phyloP scores from a whole-genome alignment of 2,329 filamentous ascomycete genomes.

The Clonostachys chloroleuca region DNA sequence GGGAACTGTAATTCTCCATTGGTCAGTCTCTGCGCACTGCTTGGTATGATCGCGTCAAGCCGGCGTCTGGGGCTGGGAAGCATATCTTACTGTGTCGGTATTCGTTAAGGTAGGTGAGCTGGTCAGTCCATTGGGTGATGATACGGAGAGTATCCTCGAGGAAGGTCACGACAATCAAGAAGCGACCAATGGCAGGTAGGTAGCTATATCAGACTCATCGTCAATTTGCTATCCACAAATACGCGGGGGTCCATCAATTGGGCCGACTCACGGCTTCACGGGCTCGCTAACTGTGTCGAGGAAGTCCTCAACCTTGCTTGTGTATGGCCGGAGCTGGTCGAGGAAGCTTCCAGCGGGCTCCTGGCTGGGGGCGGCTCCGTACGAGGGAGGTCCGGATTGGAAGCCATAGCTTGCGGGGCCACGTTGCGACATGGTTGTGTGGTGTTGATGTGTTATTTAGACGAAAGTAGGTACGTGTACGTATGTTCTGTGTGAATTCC shows the following conservation, averaged over 20 bases:
- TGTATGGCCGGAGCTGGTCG: conserved; percentile 88
- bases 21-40: neutral
- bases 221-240: neutral
- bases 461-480: neutral
- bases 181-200: conserved; percentile 90
- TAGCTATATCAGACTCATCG: conserved; percentile 52
- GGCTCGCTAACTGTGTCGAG: conserved; percentile 86
- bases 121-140: conserved; percentile 94
- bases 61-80: neutral
- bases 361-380: conserved; percentile 55
- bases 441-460: neutral
- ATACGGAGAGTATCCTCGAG: conserved; percentile 95
- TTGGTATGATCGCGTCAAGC: neutral
- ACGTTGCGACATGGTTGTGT: conserved; percentile 35
- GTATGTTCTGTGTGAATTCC: neutral
- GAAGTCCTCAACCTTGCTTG: conserved; percentile 96
- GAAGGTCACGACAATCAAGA: conserved; percentile 97
- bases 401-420: conserved; percentile 80
- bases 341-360: conserved; percentile 60
- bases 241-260: neutral
- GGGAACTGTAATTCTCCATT: conserved; percentile 59
- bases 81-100: conserved; percentile 80
- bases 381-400: conserved; percentile 64
- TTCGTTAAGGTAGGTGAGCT: conserved; percentile 87
- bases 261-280: conserved; percentile 72